Percentiles rank a stretch among this genome's conserved stretches.
Conservation (phyloP, 2,329 filamentous ascomycete species). For the Capronia americana region DNA sequence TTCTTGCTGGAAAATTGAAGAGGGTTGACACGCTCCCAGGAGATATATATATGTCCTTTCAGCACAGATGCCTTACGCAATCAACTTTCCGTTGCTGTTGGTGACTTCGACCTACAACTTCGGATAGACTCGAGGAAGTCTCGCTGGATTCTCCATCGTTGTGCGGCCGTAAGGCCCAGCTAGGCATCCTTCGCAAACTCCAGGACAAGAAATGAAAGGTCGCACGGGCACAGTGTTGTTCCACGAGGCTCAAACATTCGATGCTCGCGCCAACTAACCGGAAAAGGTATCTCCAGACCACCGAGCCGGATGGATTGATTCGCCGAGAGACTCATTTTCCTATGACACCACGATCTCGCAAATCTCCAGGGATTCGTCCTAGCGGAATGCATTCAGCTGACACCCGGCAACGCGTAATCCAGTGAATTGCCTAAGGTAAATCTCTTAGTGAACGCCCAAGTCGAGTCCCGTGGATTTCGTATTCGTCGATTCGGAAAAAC, state of each 20-base stretch:
- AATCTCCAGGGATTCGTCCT: not conserved
- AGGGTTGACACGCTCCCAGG: no score
- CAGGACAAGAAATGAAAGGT: not conserved
- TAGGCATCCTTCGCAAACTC: not conserved
- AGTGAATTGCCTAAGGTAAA: not conserved
- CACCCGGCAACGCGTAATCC: no score
- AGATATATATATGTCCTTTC: no score
- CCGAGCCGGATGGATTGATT: conserved; percentile 10
- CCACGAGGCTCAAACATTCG: not conserved
- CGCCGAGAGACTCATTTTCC: not conserved
- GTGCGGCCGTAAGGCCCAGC: not conserved
- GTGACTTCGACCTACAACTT: not conserved
- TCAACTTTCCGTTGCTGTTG: no score
- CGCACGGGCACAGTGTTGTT: not conserved
- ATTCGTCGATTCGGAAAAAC: no score
- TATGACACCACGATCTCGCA: not conserved
- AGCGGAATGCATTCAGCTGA: not conserved
- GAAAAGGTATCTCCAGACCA: not conserved
- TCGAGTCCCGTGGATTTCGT: no score
- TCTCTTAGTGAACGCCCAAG: not conserved
- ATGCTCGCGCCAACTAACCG: not conserved
- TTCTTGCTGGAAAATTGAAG: no score
- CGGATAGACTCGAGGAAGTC: not conserved
- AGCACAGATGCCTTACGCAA: no score
- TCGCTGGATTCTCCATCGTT: not conserved